Base-by-base conservation (phyloP, 129 eudicot genomes). In the Saussurea involucrata region DNA sequence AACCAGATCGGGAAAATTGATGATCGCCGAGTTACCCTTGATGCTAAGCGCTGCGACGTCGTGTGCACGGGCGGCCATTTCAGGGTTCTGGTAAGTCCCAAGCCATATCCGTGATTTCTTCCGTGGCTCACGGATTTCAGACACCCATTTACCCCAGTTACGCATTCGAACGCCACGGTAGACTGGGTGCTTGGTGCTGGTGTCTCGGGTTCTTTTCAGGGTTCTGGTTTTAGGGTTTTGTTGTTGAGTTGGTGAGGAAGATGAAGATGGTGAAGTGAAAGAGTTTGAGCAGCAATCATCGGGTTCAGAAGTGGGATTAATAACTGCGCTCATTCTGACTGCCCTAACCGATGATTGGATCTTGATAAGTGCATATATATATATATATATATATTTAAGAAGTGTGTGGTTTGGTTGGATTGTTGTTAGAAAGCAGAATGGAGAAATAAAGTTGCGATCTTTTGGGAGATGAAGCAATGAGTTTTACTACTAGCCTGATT, bases 51-150 rank as follows among this genome's bases (percentile, higher is more conserved):
- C 97, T 0, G 98, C 98, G n/a, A 89, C 98, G 71, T 94, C 98
- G 37, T 94, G 98, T n/a, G 98, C 98, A 55, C 97, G 87, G n/a
- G 98, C 98, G 7, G 98, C 98, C 98, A 94, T 94, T 73, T 94
- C 97, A 0, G 98, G 93, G 27, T 88, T 91, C 4, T 84, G 83
- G 77, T 91, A 94, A 0, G 98, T 94, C 7, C 98, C 98, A 2
- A 94, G 87, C 98, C 98, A 94, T 73, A 94, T 94, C 7, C 98
- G 85, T 2, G 96, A 91, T 66, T 94, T 94, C 84, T 94, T 94
- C 10, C 92, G 63, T 3, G 98, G 98, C 71, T 94, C 93, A 0
- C 98, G 96, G 53, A 94, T 94, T 84, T 94, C 98, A 0, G 98
- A 94, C 34, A 94, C 98, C 92, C 96, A 94, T 89, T 91, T 94